Percentiles rank a stretch among this genome's conserved stretches.
phyloP scores from a whole-genome alignment of 306 rosid species.

The Dryas octopetala region DNA sequence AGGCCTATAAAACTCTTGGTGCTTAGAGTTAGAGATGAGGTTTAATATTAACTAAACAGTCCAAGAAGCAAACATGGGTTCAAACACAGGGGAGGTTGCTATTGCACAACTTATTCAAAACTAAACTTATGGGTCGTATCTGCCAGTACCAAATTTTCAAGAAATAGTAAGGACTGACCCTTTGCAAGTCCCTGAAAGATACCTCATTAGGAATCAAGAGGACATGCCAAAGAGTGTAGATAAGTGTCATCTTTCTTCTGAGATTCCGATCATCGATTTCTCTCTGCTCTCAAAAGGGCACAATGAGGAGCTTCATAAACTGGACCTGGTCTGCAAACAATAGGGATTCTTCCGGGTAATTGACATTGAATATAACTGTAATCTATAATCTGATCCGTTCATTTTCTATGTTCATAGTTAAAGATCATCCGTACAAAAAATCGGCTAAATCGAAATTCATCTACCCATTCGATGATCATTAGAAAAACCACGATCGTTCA shows the following conservation, averaged over 20 bases:
- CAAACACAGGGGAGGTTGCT: not conserved
- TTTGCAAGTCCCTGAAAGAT: slow-evolving; percentile 28
- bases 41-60: not conserved
- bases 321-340: slow-evolving; percentile 29
- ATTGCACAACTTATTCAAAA: too few species aligned
- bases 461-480: too few species aligned
- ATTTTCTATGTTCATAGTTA: too few species aligned
- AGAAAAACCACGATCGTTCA: too few species aligned
- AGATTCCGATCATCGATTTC: slow-evolving; percentile 39
- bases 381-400: not conserved
- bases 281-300: slow-evolving; percentile 33
- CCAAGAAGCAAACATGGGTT: not conserved
- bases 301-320: slow-evolving; percentile 34
- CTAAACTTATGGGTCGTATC: slow-evolving; percentile 5
- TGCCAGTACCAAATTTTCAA: slow-evolving; percentile 36
- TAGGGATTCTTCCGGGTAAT: slow-evolving; percentile 43
- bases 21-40: not conserved
- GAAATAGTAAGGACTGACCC: slow-evolving; percentile 35
- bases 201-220: slow-evolving; percentile 7
- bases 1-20: not conserved
- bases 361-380: too few species aligned
- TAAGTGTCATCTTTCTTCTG: not conserved
- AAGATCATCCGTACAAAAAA: too few species aligned
- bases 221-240: slow-evolving; percentile 21
- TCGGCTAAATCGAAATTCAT: too few species aligned